Evolutionary conservation across 176 grass and related monocot species (phyloP), one percentile per base, ranked within the genome.

Genomic region (Aegilops umbellulata): DNA sequence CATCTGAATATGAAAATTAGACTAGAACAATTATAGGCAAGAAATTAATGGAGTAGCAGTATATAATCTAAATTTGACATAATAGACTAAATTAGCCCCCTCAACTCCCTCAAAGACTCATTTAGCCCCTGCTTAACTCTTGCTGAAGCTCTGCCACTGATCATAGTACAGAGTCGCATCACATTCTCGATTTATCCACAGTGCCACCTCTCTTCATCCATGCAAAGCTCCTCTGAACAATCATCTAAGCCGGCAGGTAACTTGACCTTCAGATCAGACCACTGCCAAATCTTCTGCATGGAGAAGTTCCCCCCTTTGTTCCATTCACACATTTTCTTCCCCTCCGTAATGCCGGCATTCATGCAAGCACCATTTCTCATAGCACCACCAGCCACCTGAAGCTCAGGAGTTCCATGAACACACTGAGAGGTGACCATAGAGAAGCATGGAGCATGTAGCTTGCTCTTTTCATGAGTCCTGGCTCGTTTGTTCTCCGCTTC

Each of bases 381-480:
- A 46, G 12, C 64, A 22, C 39, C 62, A 13, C 90, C 87, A 74
- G 93, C 84, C 32, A 98, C 93, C 85, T 79, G 87, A 71, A 98
- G 84, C 76, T 93, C 90, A 24, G 84, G 86, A 46, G 83, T 82
- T 3, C 89, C 93, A 16, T 95, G 88, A 81, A 98, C 92, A 82
- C 93, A 98, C 65, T 92, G 95, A 44, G 90, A 98, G 3, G 95
- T 93, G 29, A 91, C 91, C 91, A 98, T 92, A 15, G 91, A 95
- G 84, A 92, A 87, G 78, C 95, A 98, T 83, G 47, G 15, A 19
- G 16, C 47, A 51, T 51, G 0, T 53, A 6, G 49, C 49, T 7
- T 19, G 15, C 15, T 7, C 16, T 19, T 53, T 53, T 17, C 49
- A 53, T 53, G 16, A 1, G 49, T 53, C 49, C 49, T 53, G 49